A percentile compares a stretch with the other conserved stretches of the same genome.
These are phyloP conservation scores for Termitomyces sp. DNA, from an alignment of 768 basidiomycete species.

Conservation along the genomic window DNA sequence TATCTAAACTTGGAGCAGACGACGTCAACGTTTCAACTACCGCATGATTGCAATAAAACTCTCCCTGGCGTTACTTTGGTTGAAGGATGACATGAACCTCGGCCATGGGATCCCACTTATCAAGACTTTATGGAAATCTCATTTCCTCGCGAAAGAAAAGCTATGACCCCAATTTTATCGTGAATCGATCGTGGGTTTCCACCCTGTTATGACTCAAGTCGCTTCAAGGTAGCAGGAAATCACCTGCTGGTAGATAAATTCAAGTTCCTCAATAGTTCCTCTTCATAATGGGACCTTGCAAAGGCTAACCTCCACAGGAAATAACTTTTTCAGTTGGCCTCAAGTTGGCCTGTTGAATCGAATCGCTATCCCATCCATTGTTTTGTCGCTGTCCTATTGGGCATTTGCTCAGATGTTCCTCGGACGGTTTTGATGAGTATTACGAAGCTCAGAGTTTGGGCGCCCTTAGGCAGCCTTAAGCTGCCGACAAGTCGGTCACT, in stretches of 20 bases:
- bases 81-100: not conserved
- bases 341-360: not conserved
- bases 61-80: conserved; percentile 1
- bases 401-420: not conserved
- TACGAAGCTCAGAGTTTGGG: not conserved
- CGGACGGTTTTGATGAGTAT: not conserved
- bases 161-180: not conserved
- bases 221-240: conserved; percentile 2
- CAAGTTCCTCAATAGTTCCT: not conserved
- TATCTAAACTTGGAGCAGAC: not conserved
- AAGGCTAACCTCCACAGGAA: not conserved
- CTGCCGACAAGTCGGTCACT: too few species aligned
- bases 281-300: not conserved
- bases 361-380: not conserved
- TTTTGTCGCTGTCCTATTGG: not conserved
- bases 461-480: too few species aligned
- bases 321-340: too few species aligned
- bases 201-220: not conserved
- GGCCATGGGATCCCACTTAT: conserved; percentile 4
- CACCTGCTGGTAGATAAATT: not conserved
- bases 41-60: conserved; percentile 3
- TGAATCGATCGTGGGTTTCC: not conserved
- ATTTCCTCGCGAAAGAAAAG: not conserved
- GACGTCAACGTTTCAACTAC: not conserved
- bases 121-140: not conserved